Conservation (phyloP, 495 filamentous ascomycete species). For the Amorphotheca resinae region DNA sequence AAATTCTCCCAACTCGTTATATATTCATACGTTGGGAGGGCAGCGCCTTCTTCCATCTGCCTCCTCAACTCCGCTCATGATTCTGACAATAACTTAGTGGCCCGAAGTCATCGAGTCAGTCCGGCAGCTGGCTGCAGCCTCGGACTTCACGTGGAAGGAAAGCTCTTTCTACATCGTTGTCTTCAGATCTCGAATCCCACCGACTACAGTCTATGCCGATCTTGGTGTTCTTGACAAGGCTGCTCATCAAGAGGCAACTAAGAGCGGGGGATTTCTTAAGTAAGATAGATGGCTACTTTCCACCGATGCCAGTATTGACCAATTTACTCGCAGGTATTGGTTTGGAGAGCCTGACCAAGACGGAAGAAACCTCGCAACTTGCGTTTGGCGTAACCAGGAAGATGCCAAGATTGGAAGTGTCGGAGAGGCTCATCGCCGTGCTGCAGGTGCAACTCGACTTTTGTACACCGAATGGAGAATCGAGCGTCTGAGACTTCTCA, state of each 20-base stretch:
- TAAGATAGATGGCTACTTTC: constrained; percentile 24
- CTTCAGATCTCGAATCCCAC: constrained; percentile 59
- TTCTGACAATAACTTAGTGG: constrained; percentile 32
- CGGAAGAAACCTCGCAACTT: constrained; percentile 61
- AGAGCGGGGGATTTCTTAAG: constrained; percentile 75
- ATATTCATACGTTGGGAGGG: no score
- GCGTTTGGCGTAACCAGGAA: constrained; percentile 57
- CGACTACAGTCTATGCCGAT: constrained; percentile 44
- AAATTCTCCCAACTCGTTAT: no score
- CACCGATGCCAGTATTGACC: constrained; percentile 17
- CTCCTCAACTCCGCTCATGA: no score
- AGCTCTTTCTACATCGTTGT: constrained; percentile 69
- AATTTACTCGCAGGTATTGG: constrained; percentile 54
- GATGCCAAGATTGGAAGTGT: constrained; percentile 57
- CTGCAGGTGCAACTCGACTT: constrained; percentile 33
- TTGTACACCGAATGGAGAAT: constrained; percentile 50
- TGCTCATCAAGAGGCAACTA: constrained; percentile 65
- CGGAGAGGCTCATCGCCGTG: constrained; percentile 44
- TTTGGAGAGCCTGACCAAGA: constrained; percentile 55
- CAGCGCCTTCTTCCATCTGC: no score
- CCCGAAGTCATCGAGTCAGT: constrained; percentile 43
- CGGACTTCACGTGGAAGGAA: constrained; percentile 45
- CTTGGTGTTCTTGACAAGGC: constrained; percentile 57
- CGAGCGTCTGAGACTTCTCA: constrained; percentile 47
- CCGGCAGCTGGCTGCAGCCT: constrained; percentile 28